A percentile compares a stretch with the other conserved stretches of the same genome.
Conservation (phyloP, 2,329 filamentous ascomycete genomes). For the Ramularia endophylla region DNA sequence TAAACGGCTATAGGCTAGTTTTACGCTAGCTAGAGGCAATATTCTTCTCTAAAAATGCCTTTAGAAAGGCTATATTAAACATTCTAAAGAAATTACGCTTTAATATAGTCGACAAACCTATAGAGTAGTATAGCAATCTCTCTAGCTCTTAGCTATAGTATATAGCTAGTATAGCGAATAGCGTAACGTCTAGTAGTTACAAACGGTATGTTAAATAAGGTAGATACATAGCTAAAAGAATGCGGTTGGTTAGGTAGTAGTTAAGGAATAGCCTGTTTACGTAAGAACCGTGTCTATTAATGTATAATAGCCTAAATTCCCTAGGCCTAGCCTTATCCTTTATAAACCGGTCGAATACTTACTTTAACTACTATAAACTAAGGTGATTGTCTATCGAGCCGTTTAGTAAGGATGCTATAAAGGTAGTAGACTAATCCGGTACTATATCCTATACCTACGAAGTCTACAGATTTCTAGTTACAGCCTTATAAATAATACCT, state of each 20-base stretch:
- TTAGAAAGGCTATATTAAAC: background rate
- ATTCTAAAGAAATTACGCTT: constrained; percentile 1
- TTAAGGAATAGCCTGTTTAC: background rate
- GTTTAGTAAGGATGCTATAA: constrained; percentile 1
- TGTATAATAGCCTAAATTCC: constrained; percentile 1
- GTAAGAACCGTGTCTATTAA: too few species aligned
- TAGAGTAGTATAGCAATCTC: background rate
- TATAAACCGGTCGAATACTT: background rate
- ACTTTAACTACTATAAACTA: background rate
- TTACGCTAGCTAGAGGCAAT: too few species aligned
- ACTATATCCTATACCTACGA: too few species aligned
- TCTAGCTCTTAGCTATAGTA: background rate
- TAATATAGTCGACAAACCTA: background rate
- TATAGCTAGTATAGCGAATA: background rate
- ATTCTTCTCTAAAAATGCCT: too few species aligned
- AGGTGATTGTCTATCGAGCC: constrained; percentile 2
- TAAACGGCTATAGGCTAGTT: too few species aligned
- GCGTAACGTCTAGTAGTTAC: background rate
- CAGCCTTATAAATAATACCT: too few species aligned
- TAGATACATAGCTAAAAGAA: background rate
- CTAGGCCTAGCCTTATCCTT: background rate
- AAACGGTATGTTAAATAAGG: background rate
- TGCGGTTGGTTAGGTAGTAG: background rate
- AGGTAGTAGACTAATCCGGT: too few species aligned
- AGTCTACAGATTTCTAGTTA: too few species aligned